A percentile compares a stretch with the other conserved stretches of the same genome.
Evolutionary conservation across 441 rosid species (phyloP).

Genomic region (Syzygium malaccense): DNA sequence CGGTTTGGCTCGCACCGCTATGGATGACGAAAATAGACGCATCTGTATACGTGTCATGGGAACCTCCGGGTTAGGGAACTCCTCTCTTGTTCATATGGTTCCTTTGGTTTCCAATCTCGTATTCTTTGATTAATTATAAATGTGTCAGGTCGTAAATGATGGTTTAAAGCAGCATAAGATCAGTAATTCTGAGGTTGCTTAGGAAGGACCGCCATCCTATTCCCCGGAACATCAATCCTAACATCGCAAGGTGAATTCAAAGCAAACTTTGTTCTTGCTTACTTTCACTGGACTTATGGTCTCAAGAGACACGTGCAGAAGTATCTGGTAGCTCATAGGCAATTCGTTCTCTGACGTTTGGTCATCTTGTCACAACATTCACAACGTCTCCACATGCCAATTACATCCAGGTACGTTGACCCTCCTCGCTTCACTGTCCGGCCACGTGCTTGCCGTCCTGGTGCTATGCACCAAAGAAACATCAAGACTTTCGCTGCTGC

Average conservation of each 20-base stretch:
- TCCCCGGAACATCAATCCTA: neutral
- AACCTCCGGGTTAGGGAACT: neutral
- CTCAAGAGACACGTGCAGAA: neutral
- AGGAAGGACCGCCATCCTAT: neutral
- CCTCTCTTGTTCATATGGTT: neutral
- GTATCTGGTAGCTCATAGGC: neutral
- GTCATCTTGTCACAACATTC: neutral
- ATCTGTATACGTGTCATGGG: neutral
- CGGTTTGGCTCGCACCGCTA: neutral
- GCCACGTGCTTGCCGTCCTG: slow-evolving; percentile 19
- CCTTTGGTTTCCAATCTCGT: neutral
- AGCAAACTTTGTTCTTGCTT: neutral
- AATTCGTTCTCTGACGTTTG: neutral
- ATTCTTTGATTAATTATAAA: neutral
- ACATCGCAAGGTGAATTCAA: neutral
- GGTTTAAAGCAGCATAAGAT: neutral
- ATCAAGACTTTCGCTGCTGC: slow-evolving; percentile 29
- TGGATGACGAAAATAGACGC: neutral
- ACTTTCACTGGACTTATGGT: neutral
- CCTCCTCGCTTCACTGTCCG: slow-evolving; percentile 25
- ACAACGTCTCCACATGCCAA: neutral
- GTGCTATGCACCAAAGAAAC: slow-evolving; percentile 14
- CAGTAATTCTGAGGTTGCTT: neutral
- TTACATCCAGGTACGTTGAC: neutral
- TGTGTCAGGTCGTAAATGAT: fast-evolving